phyloP scores from a whole-genome alignment of 768 basidiomycete genomes.

The Hortiboletus campestris region DNA sequence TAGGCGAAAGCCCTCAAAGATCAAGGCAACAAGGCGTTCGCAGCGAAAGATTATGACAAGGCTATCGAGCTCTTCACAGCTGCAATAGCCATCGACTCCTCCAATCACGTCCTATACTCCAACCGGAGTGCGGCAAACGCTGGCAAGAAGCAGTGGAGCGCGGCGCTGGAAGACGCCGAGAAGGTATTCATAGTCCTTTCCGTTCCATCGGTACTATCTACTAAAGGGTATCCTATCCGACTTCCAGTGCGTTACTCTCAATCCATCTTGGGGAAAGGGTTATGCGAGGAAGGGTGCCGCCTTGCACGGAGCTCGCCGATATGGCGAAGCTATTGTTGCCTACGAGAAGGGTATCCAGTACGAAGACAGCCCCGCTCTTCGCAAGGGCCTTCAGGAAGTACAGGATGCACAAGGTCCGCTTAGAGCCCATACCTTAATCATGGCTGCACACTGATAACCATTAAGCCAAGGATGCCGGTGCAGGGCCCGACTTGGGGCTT shows the following conservation, averaged over 20 bases:
- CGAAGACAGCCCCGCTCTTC: conserved; percentile 78
- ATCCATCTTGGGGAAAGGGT: conserved; percentile 85
- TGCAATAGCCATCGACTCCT: conserved; percentile 79
- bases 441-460: conserved; percentile 1
- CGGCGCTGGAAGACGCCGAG: conserved; percentile 85
- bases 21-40: conserved; percentile 93
- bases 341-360: conserved; percentile 81
- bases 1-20: conserved; percentile 74
- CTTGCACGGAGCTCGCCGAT: conserved; percentile 76
- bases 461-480: conserved; percentile 36
- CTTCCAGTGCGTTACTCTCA: conserved; percentile 70
- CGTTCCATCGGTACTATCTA: background rate
- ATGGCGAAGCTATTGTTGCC: conserved; percentile 78
- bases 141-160: conserved; percentile 76
- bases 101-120: conserved; percentile 87
- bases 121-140: conserved; percentile 90
- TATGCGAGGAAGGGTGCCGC: conserved; percentile 92
- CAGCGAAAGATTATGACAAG: conserved; percentile 87
- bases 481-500: conserved; percentile 55
- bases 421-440: background rate
- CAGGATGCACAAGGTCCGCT: conserved; percentile 73
- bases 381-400: conserved; percentile 89
- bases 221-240: background rate
- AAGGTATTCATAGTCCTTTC: conserved; percentile 49
- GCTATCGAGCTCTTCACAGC: conserved; percentile 82